Evolutionary conservation across 208 protist genomes (phyloP).

Genomic region (Phytomonas serpens): DNA sequence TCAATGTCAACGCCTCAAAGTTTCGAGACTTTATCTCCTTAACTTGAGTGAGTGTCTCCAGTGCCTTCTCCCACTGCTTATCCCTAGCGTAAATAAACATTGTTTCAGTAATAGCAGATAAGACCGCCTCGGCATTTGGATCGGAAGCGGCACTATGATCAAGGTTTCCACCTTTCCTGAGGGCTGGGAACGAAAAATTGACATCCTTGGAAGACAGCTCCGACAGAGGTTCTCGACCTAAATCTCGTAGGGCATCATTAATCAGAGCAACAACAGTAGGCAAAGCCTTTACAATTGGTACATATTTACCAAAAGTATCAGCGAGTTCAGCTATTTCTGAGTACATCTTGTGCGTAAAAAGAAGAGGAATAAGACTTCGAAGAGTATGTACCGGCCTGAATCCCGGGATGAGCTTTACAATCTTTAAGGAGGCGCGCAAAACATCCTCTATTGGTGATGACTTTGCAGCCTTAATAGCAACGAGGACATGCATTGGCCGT

Average conservation of each 20-base stretch:
- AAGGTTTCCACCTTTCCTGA: not conserved
- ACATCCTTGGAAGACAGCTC: slow-evolving; percentile 34
- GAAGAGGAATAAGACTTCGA: slow-evolving; percentile 46
- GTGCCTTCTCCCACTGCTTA: slow-evolving; percentile 59
- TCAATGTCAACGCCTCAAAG: slow-evolving; percentile 53
- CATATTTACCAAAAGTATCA: slow-evolving; percentile 27
- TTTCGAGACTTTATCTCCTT: slow-evolving; percentile 19
- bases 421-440: slow-evolving; percentile 20
- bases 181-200: slow-evolving; percentile 10
- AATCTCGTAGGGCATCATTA: slow-evolving; percentile 57
- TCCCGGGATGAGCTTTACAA: slow-evolving; percentile 32
- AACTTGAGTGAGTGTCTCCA: slow-evolving; percentile 31
- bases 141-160: not conserved
- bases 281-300: slow-evolving; percentile 31
- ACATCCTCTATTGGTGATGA: slow-evolving; percentile 27
- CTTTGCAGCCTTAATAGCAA: slow-evolving; percentile 27
- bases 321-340: slow-evolving; percentile 62
- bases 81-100: slow-evolving; percentile 81
- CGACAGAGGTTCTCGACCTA: slow-evolving; percentile 38
- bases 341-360: slow-evolving; percentile 52
- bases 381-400: slow-evolving; percentile 18
- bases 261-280: slow-evolving; percentile 59
- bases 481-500: slow-evolving; percentile 35
- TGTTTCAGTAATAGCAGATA: slow-evolving; percentile 48
- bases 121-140: slow-evolving; percentile 12